Evolutionary conservation across 768 basidiomycete genomes (phyloP), one percentile per base, ranked within the genome.

Genomic region (Lepiota venenata): DNA sequence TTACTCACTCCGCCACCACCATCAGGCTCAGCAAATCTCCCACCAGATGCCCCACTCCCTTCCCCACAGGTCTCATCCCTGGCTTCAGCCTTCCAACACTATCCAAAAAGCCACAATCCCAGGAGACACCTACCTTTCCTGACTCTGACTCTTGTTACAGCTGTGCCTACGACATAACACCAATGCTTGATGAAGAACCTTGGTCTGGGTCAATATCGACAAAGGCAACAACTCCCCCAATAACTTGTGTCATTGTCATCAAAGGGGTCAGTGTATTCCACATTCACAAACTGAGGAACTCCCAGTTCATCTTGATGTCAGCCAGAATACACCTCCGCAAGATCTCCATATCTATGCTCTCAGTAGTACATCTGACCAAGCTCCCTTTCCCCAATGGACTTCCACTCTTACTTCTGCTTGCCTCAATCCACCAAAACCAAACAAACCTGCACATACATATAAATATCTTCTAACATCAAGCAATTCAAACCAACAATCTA

Each of bases 301-400:
- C 25, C 25, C 25, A 25, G 25, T 51, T 56, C 48, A 57, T 58
- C 56, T 43, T 61, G 25, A 56, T 45, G n/a, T 53, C 46, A 36
- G 50, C 56, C 2, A 46, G 54, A 16, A 47, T 54, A 16, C 60
- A 47, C 37, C 38, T 58, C 15, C 55, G 45, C 32, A 58, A 51
- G 18, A 59, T 57, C 51, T 62, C 59, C 42, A 54, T 55, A 46
- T 58, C 56, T 22, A 60, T 57, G 45, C 50, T 58, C 35, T 60
- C 56, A 35, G 61, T 14, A 38, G 60, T 63, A 63, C 11, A 62
- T 47, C 27, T 60, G 59, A 16, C 47, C 49, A 11, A 63, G 37
- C 22, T 55, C 49, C 15, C 56, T 57, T 22, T 60, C 35, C n/a
- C 42, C 36, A 3, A 22, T 14, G 22, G 32, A 20, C 9, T 21